Base-by-base conservation (phyloP, 495 filamentous ascomycete genomes). In the Platismatia glauca region DNA sequence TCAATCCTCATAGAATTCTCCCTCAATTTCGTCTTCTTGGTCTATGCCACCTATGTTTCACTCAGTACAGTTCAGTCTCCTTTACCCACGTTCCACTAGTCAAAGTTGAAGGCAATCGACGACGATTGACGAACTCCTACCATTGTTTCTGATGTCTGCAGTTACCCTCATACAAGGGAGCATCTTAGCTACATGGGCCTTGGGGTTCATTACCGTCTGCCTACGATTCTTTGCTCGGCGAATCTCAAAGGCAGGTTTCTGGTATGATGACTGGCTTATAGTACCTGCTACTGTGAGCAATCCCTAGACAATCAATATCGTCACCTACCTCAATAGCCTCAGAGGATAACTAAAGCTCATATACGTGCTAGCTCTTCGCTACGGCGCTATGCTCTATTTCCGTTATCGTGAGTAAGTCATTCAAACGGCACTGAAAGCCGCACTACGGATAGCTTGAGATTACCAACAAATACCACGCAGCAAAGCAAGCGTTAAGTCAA, bases 231-330 rank as follows among this genome's bases (percentile, higher is more conserved):
- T 66, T 43, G 64, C 69, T 3, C 70, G 73, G 11, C 67, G 61
- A 48, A 29, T 64, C 12, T 66, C 68, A 18, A 73, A 62, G 38
- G 65, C 69, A 13, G 53, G 62, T 0, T 65, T 68, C 0, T 67
- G 67, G 46, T 66, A 67, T n/a, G 73, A 75, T 59, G 73, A 73
- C 61, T 75, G 73, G 73, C 64, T 75, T 43, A 65, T 75, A 58
- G 41, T 75, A 60, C 71, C 71, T 5, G 72, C 69, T 33, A 63
- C 66, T 15, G 73, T 75, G 29, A 46, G 58, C 34, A 46, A 6
- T 35, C 22, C 44, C 11, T 15, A 27, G 7, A 50, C 18, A n/a
- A n/a, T n/a, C n/a, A n/a, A n/a, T n/a, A n/a, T n/a, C n/a, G n/a
- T n/a, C n/a, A n/a, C n/a, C n/a, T n/a, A n/a, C 20, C 7, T 24